These are phyloP conservation scores for Lepraria neglecta DNA, from an alignment of 495 filamentous ascomycete species.

Conservation along the genomic window DNA sequence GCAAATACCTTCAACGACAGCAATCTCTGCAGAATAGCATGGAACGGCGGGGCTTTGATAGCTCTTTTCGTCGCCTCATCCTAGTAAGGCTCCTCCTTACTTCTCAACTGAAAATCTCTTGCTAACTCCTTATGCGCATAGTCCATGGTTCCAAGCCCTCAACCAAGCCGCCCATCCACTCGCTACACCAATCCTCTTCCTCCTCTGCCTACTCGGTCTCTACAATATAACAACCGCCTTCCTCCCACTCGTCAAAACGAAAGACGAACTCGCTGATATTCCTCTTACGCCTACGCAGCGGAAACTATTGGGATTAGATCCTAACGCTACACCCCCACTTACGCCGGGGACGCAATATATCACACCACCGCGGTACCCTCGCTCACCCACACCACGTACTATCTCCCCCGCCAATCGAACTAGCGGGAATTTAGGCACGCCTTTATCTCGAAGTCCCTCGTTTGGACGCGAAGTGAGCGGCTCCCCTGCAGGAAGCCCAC, in stretches of 20 bases:
- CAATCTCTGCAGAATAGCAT: constrained; percentile 57
- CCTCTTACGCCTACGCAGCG: constrained; percentile 87
- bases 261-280: constrained; percentile 80
- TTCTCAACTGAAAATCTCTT: neutral
- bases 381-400: constrained; percentile 57
- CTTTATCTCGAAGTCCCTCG: constrained; percentile 40
- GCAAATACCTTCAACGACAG: constrained; percentile 64
- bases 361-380: constrained; percentile 81
- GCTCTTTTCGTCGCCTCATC: constrained; percentile 38
- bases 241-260: constrained; percentile 59
- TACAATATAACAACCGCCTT: constrained; percentile 60
- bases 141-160: constrained; percentile 4
- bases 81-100: constrained; percentile 20
- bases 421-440: constrained; percentile 45
- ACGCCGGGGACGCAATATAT: constrained; percentile 63
- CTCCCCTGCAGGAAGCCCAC: constrained; percentile 53
- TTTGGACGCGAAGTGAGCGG: constrained; percentile 36
- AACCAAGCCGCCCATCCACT: constrained; percentile 20
- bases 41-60: constrained; percentile 55
- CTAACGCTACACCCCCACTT: constrained; percentile 52
- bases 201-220: constrained; percentile 53
- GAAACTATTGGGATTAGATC: constrained; percentile 72
- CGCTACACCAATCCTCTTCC: constrained; percentile 39
- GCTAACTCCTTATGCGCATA: neutral
- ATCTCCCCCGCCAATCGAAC: constrained; percentile 46